Conservation (phyloP, 257 asterid species). For the Forsythia viridissima region DNA sequence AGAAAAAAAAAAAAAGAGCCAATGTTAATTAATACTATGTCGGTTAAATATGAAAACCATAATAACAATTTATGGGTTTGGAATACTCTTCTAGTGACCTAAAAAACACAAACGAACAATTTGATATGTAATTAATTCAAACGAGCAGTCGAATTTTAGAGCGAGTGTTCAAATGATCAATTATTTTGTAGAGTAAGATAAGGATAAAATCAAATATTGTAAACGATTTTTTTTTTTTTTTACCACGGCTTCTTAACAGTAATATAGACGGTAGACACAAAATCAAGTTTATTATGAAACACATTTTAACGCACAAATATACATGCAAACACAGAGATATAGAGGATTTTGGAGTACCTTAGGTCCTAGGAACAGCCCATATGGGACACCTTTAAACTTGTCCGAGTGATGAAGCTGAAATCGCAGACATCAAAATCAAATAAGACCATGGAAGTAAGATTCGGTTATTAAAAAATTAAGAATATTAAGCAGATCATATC, state of each 20-base stretch:
- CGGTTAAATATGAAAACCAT: neutral
- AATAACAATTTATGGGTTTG: neutral
- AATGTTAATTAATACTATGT: neutral
- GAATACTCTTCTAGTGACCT: neutral
- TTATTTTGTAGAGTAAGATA: no score
- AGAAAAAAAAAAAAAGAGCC: no score
- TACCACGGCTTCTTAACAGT: no score
- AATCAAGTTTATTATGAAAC: no score
- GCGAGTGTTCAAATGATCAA: no score
- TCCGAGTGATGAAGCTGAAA: constrained; percentile 91
- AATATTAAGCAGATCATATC: neutral
- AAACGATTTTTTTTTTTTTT: no score
- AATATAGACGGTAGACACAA: no score
- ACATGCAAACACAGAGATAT: no score
- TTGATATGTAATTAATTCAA: no score
- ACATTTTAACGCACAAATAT: no score
- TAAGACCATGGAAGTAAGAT: constrained; percentile 22
- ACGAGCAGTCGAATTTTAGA: no score
- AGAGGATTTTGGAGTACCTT: constrained; percentile 38
- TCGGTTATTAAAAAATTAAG: neutral
- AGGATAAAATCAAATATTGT: no score
- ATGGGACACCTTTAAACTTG: constrained; percentile 90
- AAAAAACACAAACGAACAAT: neutral
- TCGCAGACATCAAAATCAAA: constrained; percentile 42
- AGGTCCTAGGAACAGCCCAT: constrained; percentile 88